Base-by-base conservation (phyloP, 1,139 yeast species). In the Oligophagozyma castellii region DNA sequence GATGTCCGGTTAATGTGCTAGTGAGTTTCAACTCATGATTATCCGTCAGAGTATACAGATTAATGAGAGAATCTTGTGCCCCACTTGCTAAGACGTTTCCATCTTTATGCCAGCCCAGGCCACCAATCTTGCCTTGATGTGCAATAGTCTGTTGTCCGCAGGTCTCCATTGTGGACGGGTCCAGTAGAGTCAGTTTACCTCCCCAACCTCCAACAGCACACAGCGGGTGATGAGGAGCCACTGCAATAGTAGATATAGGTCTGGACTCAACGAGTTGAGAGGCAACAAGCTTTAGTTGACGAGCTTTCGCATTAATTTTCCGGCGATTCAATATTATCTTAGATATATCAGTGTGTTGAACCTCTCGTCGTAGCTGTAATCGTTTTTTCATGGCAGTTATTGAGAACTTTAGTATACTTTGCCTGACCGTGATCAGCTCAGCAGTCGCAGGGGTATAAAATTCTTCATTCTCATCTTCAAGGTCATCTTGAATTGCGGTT, bases 151-250 rank as follows among this genome's bases (percentile, higher is more conserved):
- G 49, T 52, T 53, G 15, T 14, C 39, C 34, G 12, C 43, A 28
- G 8, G 56, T 38, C 19, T 55, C 52, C 26, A 79, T 52, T 16
- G 61, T 52, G 0, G 51, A 48, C 2, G 52, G 43, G 26, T 63
- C 52, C 18, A 80, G 33, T 3, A 80, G 34, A 35, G 65, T 66
- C 4, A 83, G 43, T 12, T 65, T 63, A 3, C 96, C 96, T 34
- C 76, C 71, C 95, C 96, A 86, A 23, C 92, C 78, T 0, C 89
- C 93, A 12, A 73, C 63, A 0, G 83, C 79, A 2, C 80, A 55
- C 33, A 53, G 23, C 2, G 36, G 22, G 20, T 18, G 20, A 13
- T 22, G 18, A 1, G 57, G 55, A 12, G 73, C 63, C 34, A 69
- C 63, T 13, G 70, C 48, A 0, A 75, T 69, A 1, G 64, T 53